Base-by-base conservation (phyloP, 129 eudicot genomes). In the Chrysanthemum seticuspe region DNA sequence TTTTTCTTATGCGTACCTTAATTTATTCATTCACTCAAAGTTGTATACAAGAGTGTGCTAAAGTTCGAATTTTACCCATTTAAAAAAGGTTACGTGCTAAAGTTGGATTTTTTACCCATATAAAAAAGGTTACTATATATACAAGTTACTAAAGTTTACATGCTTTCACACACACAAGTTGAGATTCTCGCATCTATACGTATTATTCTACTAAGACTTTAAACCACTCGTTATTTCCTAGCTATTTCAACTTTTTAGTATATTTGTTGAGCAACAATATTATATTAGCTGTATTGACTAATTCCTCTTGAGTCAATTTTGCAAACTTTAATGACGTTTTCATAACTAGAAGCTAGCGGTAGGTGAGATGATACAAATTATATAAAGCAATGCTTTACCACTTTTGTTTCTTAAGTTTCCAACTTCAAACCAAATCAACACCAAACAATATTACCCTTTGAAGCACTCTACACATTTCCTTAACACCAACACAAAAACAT, bases 311-410 rank as follows among this genome's bases (percentile, higher is more conserved):
- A 57, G 66, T 62, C 80, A 80, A 60, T 51, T 14, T 60, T 67
- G 36, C 59, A 52, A 40, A 55, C 65, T 45, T 34, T 53, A 68
- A 66, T 58, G 62, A 18, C 70, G 68, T 65, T 23, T 48, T 57
- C 72, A 10, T 11, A 65, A 18, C 76, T 80, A 72, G 81, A 62
- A 56, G 25, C 25, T 23, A 23, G 85, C 65, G 85, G 88, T 84
- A 69, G 88, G 88, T 81, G 76, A 84, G 72, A 57, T 29, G 14
- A 13, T 55, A 1, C 1, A 49, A 45, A 68, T 59, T 74, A 74
- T 80, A 80, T 19, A 72, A 78, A 10, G 13, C 73, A 1, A 3
- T 31, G 52, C 73, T 29, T 29, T 13, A 54, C 4, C 13, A 47
- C 48, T 34, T 34, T 14, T 21, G 15, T 70, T 53, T 13, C 65